Evolutionary conservation across 2,329 filamentous ascomycete genomes (phyloP).

Genomic region (Ceratocystis diversiconidia): DNA sequence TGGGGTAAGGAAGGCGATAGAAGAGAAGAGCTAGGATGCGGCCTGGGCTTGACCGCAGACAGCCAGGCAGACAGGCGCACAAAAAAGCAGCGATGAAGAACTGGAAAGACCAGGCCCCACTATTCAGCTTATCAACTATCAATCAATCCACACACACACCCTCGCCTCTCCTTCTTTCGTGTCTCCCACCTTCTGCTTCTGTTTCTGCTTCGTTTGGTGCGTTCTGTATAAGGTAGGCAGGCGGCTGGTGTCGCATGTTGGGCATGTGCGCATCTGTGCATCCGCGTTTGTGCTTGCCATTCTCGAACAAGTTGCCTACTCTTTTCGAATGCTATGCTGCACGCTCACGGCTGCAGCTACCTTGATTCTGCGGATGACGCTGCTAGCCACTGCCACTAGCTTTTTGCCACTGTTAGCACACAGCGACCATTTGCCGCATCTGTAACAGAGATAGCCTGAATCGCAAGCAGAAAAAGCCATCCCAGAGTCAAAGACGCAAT

Average conservation of each 20-base stretch:
- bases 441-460: too few relatives aligned
- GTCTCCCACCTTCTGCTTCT: too few relatives aligned
- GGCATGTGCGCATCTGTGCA: not conserved
- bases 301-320: too few relatives aligned
- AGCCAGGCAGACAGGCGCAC: not conserved
- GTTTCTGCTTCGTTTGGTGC: too few relatives aligned
- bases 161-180: not conserved
- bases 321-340: too few relatives aligned
- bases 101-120: not conserved
- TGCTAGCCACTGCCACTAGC: not conserved
- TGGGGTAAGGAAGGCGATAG: not conserved
- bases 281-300: not conserved
- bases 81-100: not conserved
- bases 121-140: not conserved
- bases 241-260: not conserved
- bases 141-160: not conserved
- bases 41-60: not conserved
- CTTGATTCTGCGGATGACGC: too few relatives aligned
- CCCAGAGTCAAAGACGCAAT: not conserved
- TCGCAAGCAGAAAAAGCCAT: too few relatives aligned
- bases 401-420: not conserved
- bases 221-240: not conserved
- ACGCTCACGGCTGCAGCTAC: too few relatives aligned
- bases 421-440: not conserved
- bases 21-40: not conserved